Conservation (phyloP, 805 yeast species). For the Barnettozyma wickerhamii region DNA sequence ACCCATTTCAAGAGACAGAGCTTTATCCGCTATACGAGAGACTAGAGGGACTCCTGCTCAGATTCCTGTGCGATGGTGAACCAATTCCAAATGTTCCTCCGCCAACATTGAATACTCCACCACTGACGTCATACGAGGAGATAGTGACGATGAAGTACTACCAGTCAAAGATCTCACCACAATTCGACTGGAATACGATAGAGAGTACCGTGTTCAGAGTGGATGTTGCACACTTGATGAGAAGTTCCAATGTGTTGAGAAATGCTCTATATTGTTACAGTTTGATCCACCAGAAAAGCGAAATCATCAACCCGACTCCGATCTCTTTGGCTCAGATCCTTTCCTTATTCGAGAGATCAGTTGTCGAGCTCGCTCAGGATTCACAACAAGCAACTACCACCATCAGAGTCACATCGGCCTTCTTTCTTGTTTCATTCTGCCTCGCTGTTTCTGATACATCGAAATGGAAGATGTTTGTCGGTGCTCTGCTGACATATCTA, state of each 20-base stretch:
- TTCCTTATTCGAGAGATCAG: slow-evolving; percentile 6
- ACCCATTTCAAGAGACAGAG: background rate
- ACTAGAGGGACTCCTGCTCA: background rate
- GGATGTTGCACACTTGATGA: slow-evolving; percentile 3
- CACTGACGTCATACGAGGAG: slow-evolving; percentile 6
- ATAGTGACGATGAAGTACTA: slow-evolving; percentile 7
- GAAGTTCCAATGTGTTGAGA: slow-evolving; percentile 4
- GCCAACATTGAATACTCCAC: background rate
- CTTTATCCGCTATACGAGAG: background rate
- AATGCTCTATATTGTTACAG: slow-evolving; percentile 8
- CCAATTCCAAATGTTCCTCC: slow-evolving; percentile 3
- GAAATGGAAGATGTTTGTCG: slow-evolving; percentile 3
- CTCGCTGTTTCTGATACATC: background rate
- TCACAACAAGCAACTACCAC: slow-evolving; percentile 4
- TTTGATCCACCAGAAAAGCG: slow-evolving; percentile 1
- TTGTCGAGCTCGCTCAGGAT: slow-evolving; percentile 5
- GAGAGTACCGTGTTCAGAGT: slow-evolving; percentile 1
- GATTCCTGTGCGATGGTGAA: slow-evolving; percentile 2
- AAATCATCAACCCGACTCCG: background rate
- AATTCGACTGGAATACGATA: slow-evolving; percentile 3
- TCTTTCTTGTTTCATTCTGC: slow-evolving; percentile 6
- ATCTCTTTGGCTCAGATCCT: background rate
- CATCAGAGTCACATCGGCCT: slow-evolving; percentile 3
- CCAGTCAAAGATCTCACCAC: slow-evolving; percentile 1
- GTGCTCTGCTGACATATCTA: slow-evolving; percentile 1